A percentile compares a stretch with the other conserved stretches of the same genome.
Conservation (phyloP, 2,329 filamentous ascomycete species). For the Microcyclospora tardicrescens region DNA sequence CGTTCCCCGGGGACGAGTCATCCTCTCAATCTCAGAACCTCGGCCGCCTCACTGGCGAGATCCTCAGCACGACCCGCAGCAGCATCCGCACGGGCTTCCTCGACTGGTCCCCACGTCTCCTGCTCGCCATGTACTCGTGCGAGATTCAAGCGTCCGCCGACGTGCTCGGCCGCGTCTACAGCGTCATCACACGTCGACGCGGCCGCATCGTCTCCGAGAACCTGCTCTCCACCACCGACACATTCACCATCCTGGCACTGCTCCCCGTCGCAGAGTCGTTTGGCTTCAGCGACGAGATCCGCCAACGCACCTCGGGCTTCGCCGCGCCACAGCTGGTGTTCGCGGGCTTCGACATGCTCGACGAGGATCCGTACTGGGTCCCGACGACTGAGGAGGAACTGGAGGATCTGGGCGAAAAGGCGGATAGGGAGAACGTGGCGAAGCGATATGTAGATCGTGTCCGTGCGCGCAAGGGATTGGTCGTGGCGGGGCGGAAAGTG, state of each 20-base stretch:
- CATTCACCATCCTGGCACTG: constrained; percentile 82
- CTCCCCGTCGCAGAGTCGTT: constrained; percentile 92
- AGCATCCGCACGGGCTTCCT: constrained; percentile 77
- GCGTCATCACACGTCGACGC: constrained; percentile 87
- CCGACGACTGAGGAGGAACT: constrained; percentile 92
- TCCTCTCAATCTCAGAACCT: constrained; percentile 43
- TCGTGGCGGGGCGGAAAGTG: constrained; percentile 53
- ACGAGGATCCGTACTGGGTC: constrained; percentile 96
- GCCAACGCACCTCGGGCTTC: constrained; percentile 80
- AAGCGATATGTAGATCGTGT: constrained; percentile 93
- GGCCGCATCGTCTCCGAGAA: constrained; percentile 81
- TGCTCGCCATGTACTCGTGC: constrained; percentile 95
- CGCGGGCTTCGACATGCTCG: constrained; percentile 78
- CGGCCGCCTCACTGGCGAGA: constrained; percentile 77
- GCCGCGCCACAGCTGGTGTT: constrained; percentile 91
- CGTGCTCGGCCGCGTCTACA: constrained; percentile 89
- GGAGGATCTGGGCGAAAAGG: constrained; percentile 88
- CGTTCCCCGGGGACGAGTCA: constrained; percentile 13
- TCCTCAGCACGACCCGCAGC: constrained; percentile 78
- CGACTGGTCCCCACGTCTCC: constrained; percentile 89
- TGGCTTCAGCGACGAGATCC: constrained; percentile 91
- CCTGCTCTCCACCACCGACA: constrained; percentile 89
- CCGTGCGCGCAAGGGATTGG: constrained; percentile 70
- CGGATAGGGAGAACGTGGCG: constrained; percentile 88
- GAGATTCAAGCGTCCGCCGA: constrained; percentile 94